Base-by-base conservation (phyloP, 139 green algal species). In the Microglena sp. region DNA sequence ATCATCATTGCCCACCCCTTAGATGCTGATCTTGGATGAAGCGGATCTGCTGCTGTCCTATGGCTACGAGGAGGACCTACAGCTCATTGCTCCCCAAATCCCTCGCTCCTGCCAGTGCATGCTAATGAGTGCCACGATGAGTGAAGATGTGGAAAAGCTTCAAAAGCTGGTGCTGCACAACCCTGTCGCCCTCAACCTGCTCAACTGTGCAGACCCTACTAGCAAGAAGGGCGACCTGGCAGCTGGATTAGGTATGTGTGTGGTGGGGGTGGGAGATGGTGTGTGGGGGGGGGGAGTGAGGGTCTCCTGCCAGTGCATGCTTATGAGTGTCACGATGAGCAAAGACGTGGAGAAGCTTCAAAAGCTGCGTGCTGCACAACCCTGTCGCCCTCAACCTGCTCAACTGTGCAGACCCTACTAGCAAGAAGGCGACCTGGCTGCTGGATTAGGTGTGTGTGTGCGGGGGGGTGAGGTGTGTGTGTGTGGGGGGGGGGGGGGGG, bases 11-110 rank as follows among this genome's bases (percentile, higher is more conserved):
- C 67, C n/a, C n/a, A n/a, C n/a, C n/a, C n/a, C n/a, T n/a, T n/a
- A 81, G 61, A 76, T 83, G 46, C 60, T 98, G 53, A 84, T 98
- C 5, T 75, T 98, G 34, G 92, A 97, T 68, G 92, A 98, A 69
- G 89, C 90, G 3, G 93, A 98, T 77, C 68, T 98, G 64, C 80
- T 98, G 73, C 77, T 98, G 45, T 87, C 80, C 33, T 97, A 92
- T 45, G 93, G 92, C 33, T 66, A 66, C 31, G 59, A 66, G 35
- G 59, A 66, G 6, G 59, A 98, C 71, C 67, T 98, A 31, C 69
- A 81, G 61, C 70, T 78, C 18, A 69, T 96, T 21, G 82, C 86
- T 0, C 79, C 82, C 1, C 54, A 72, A 64, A 40, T 90, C 4
- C 84, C 86, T n/a, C 76, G 86, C 30, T 78, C 71, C 32, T 92